Evolutionary conservation across 2,329 filamentous ascomycete species (phyloP).

Genomic region (Periglandula ipomoeae): DNA sequence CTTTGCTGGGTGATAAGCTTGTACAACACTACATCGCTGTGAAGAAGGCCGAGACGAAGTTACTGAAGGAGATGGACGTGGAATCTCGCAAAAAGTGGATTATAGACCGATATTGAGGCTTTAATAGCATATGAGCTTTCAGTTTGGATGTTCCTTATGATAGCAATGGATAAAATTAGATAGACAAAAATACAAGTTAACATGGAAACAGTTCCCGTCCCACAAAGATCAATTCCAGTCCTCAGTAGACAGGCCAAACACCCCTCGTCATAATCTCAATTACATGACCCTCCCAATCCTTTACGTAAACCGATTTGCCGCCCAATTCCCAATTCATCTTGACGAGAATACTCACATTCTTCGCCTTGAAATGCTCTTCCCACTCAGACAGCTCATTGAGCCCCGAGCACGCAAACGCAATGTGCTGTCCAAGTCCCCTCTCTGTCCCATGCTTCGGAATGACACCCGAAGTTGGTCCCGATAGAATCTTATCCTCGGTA

Average conservation of each 20-base stretch:
- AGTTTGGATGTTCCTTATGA: too few relatives aligned
- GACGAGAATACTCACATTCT: not conserved
- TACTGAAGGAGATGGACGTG: slow-evolving; percentile 32
- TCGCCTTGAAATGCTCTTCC: slow-evolving; percentile 3
- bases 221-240: too few relatives aligned
- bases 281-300: slow-evolving; percentile 6
- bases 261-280: slow-evolving; percentile 5
- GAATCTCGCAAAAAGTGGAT: slow-evolving; percentile 47
- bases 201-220: too few relatives aligned
- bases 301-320: slow-evolving; percentile 3
- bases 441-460: slow-evolving; percentile 5
- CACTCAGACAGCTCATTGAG: not conserved
- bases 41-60: slow-evolving; percentile 48
- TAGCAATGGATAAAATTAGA: too few relatives aligned
- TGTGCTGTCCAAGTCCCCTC: slow-evolving; percentile 5
- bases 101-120: slow-evolving; percentile 48
- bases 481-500: not conserved
- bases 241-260: slow-evolving; percentile 5
- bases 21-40: slow-evolving; percentile 47
- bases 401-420: slow-evolving; percentile 4
- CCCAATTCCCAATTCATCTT: slow-evolving; percentile 2
- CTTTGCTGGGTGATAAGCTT: slow-evolving; percentile 37
- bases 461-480: not conserved
- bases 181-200: too few relatives aligned
- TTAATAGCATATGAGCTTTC: too few relatives aligned